These are phyloP conservation scores for Camelina neglecta DNA, from an alignment of 345 rosid species.

Conservation along the genomic window DNA sequence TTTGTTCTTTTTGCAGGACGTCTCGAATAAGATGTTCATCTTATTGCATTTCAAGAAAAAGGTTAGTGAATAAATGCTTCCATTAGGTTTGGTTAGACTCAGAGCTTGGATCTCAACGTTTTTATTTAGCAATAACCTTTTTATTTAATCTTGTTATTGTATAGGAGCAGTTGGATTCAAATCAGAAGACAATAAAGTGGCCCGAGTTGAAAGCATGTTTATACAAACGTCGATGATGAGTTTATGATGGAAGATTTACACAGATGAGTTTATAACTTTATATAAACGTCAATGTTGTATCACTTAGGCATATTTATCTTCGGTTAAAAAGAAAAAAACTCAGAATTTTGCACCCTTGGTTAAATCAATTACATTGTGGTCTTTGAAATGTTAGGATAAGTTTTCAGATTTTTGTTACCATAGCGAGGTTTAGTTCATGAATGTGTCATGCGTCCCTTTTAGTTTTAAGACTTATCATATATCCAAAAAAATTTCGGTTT, in stretches of 20 bases:
- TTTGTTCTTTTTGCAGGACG: constrained; percentile 58
- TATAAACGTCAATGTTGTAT: constrained; percentile 11
- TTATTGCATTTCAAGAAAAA: constrained; percentile 75
- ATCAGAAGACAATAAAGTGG: constrained; percentile 66
- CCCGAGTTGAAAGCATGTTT: constrained; percentile 92
- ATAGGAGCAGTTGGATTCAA: constrained; percentile 62
- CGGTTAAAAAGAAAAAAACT: not conserved
- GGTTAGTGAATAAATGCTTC: constrained; percentile 49
- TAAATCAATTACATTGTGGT: not conserved
- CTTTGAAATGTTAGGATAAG: no score
- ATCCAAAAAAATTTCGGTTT: not conserved
- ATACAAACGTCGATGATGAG: constrained; percentile 80
- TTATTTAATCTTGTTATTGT: constrained; percentile 19
- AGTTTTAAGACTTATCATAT: not conserved
- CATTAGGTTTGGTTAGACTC: not conserved
- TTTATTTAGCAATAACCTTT: not conserved
- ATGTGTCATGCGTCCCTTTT: no score
- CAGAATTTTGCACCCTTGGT: constrained; percentile 1
- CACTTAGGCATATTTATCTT: constrained; percentile 11
- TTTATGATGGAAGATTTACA: constrained; percentile 24
- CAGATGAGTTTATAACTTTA: not conserved
- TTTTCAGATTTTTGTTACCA: no score
- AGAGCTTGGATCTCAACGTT: not conserved
- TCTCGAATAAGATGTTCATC: constrained; percentile 88
- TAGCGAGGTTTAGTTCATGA: no score